Evolutionary conservation across 495 filamentous ascomycete genomes (phyloP).

Genomic region (Lophiotrema nucula): DNA sequence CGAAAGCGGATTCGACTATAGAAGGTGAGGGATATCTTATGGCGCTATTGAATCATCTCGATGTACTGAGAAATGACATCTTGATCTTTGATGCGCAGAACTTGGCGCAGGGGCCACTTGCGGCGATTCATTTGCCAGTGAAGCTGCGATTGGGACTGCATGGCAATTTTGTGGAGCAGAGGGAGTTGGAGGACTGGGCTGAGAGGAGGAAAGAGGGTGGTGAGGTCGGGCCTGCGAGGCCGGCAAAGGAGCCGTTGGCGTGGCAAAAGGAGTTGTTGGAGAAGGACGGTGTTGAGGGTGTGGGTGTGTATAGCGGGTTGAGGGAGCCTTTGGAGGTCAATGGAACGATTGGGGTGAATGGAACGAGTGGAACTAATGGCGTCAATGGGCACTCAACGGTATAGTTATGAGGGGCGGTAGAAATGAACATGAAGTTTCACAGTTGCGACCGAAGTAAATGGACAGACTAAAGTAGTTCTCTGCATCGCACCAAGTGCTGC

Average conservation of each 20-base stretch:
- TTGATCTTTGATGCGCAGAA: constrained; percentile 34
- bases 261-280: constrained; percentile 31
- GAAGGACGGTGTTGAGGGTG: neutral
- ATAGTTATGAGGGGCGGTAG: too few species aligned
- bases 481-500: neutral
- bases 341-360: neutral
- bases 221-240: constrained; percentile 18
- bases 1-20: constrained; percentile 38
- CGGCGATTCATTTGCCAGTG: constrained; percentile 36
- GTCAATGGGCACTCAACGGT: constrained; percentile 7
- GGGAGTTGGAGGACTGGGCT: constrained; percentile 31
- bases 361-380: constrained; percentile 12
- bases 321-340: neutral
- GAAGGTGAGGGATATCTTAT: constrained; percentile 60
- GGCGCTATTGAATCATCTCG: constrained; percentile 51
- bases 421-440: too few species aligned
- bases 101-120: constrained; percentile 27
- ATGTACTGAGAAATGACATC: constrained; percentile 36
- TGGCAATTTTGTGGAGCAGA: constrained; percentile 35
- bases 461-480: neutral
- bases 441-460: too few species aligned
- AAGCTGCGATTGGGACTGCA: constrained; percentile 38
- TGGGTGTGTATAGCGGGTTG: neutral
- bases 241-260: constrained; percentile 25
- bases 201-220: constrained; percentile 26